phyloP scores from a whole-genome alignment of 2,329 filamentous ascomycete species.

The Penicillium vulpinum region DNA sequence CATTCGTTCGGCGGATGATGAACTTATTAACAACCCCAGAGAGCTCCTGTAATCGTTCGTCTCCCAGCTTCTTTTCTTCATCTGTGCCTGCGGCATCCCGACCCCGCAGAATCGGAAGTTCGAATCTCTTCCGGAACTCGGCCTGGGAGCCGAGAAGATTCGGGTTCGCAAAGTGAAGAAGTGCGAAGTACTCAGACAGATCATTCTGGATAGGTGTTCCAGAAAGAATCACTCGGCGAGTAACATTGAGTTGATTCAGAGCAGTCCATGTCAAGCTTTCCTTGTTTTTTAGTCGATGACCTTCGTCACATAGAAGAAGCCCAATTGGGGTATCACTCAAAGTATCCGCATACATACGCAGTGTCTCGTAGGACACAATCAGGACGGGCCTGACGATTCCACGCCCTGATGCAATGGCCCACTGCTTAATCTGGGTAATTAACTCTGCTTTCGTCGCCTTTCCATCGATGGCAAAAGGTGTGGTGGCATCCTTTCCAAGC shows the following conservation, averaged over 20 bases:
- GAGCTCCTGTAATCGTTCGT: slow-evolving; percentile 78
- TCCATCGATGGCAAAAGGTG: slow-evolving; percentile 92
- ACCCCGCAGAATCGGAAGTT: slow-evolving; percentile 86
- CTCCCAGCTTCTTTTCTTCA: slow-evolving; percentile 75
- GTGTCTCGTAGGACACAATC: slow-evolving; percentile 96
- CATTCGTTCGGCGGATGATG: slow-evolving; percentile 95
- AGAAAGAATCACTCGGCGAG: slow-evolving; percentile 87
- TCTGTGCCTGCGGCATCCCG: slow-evolving; percentile 89
- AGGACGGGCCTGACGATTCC: slow-evolving; percentile 87
- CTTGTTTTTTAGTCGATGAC: slow-evolving; percentile 93
- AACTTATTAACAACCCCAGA: slow-evolving; percentile 92
- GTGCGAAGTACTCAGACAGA: slow-evolving; percentile 93
- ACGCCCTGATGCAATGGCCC: slow-evolving; percentile 89
- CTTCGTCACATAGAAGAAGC: slow-evolving; percentile 91
- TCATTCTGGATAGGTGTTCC: slow-evolving; percentile 98
- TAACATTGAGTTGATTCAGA: slow-evolving; percentile 85
- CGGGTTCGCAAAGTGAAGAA: slow-evolving; percentile 96
- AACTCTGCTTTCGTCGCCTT: slow-evolving; percentile 95
- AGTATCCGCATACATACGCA: slow-evolving; percentile 86
- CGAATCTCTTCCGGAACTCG: slow-evolving; percentile 92
- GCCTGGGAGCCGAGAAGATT: slow-evolving; percentile 82
- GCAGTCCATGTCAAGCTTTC: slow-evolving; percentile 95
- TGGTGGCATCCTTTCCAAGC: slow-evolving; percentile 88
- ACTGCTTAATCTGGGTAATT: slow-evolving; percentile 85
- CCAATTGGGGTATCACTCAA: slow-evolving; percentile 88